Conservation (phyloP, 2,329 filamentous ascomycete species). For the Chaetomium strumarium region DNA sequence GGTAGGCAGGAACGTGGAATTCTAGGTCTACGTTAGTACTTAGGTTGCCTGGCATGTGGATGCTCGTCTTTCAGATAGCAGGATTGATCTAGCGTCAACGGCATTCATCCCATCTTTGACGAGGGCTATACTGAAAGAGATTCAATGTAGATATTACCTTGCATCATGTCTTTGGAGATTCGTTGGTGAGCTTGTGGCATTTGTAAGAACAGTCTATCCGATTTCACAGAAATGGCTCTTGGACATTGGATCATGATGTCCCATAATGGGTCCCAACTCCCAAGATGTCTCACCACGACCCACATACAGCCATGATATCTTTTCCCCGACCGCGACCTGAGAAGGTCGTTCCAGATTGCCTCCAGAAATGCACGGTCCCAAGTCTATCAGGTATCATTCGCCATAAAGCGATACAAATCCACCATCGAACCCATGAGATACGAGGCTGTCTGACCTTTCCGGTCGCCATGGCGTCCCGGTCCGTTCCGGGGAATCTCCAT, state of each 20-base stretch:
- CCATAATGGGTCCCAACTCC: neutral
- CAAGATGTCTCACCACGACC: neutral
- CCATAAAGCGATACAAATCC: neutral
- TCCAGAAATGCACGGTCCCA: slow-evolving; percentile 5
- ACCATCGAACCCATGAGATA: neutral
- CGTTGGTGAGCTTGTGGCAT: neutral
- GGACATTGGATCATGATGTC: neutral
- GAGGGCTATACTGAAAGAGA: too few species aligned
- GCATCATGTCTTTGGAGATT: too few species aligned
- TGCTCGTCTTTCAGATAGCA: too few species aligned
- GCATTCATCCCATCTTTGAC: too few species aligned
- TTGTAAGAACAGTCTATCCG: slow-evolving; percentile 12
- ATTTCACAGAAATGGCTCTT: neutral
- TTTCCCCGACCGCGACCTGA: neutral
- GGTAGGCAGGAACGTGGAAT: too few species aligned
- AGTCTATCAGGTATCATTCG: slow-evolving; percentile 23
- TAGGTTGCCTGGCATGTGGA: too few species aligned
- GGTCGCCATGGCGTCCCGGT: neutral
- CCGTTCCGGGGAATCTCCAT: neutral
- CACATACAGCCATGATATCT: neutral
- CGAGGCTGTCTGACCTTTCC: neutral
- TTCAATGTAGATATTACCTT: too few species aligned
- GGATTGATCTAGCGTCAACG: too few species aligned
- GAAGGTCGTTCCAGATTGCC: neutral
- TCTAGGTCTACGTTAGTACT: too few species aligned